Evolutionary conservation across 805 yeast genomes (phyloP), one percentile per base, ranked within the genome.

Genomic region (Brettanomyces nanus): DNA sequence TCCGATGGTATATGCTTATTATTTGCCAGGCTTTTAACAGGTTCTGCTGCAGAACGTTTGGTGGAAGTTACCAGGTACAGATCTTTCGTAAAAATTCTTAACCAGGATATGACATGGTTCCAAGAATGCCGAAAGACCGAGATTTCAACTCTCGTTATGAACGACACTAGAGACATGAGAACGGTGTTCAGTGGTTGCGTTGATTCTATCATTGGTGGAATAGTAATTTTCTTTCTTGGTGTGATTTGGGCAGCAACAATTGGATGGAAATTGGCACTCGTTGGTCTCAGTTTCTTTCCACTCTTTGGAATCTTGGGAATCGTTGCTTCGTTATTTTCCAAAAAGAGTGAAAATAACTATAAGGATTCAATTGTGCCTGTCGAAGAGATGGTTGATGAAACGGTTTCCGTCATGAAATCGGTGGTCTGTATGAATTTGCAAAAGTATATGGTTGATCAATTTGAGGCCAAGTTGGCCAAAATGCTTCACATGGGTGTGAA

Each of bases 181-280:
- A 58, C 66, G 0, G 58, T 89, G 27, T 68, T 85, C 1, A 67
- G 85, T 0, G 77, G 77, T 31, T 78, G 81, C 45, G 52, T 85
- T 22, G 65, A 78, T 7, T 68, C 79, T 0, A 31, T 75, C 0
- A 47, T 75, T 1, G 71, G 80, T 9, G 68, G 84, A 28, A 35
- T 72, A 2, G 62, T 76, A 0, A 66, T 86, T 34, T 62, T 81
- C 0, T 28, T 64, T 0, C 58, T 77, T 20, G 94, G 96, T 4
- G 44, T 79, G 4, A 62, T 75, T 5, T 92, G 97, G 97, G 77
- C 96, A 0, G 44, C 86, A 1, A 69, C 68, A 0, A 54, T 69
- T 9, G 95, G 96, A 0, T 92, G 97, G 97, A 83, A 80, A 49
- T 61, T 92, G 30, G 74, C 96, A 2, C 60, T 90, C 7, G 92